These are phyloP conservation scores for Sistotremastrum suecicum DNA, from an alignment of 768 basidiomycete species.

Conservation along the genomic window DNA sequence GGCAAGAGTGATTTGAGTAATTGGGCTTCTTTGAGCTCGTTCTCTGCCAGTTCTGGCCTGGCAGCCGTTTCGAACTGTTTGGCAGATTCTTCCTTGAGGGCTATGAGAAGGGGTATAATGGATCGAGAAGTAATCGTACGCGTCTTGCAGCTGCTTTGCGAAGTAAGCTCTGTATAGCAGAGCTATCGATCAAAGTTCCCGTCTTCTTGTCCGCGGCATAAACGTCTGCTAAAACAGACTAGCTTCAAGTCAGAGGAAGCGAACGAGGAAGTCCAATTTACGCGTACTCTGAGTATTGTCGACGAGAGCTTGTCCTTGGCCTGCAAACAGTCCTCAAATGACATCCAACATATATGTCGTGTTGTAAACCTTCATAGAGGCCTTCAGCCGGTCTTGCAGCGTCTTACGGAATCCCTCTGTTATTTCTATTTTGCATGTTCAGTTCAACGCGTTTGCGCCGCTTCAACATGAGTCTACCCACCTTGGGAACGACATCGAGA, in stretches of 20 bases:
- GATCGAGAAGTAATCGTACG: constrained; percentile 25
- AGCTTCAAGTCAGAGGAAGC: neutral
- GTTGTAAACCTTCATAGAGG: constrained; percentile 38
- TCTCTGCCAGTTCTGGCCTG: constrained; percentile 51
- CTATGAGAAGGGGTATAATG: neutral
- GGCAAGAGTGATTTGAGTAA: constrained; percentile 45
- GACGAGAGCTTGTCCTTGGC: constrained; percentile 41
- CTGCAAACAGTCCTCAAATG: constrained; percentile 19
- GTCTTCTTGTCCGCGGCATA: constrained; percentile 49
- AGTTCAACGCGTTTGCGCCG: too few relatives aligned
- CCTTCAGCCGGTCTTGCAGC: constrained; percentile 19
- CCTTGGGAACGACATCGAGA: too few relatives aligned
- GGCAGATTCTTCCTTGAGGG: constrained; percentile 41
- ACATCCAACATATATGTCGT: too few relatives aligned
- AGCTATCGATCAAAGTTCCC: constrained; percentile 20
- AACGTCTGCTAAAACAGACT: constrained; percentile 61
- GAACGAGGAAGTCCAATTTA: constrained; percentile 3
- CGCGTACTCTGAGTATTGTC: constrained; percentile 41
- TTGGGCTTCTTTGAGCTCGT: constrained; percentile 42
- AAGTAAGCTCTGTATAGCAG: constrained; percentile 36
- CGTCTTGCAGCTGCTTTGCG: constrained; percentile 44
- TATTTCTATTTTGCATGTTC: too few relatives aligned
- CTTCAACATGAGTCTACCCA: too few relatives aligned
- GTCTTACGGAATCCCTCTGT: too few relatives aligned
- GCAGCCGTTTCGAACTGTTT: constrained; percentile 38